A percentile compares a stretch with the other conserved stretches of the same genome.
phyloP scores from a whole-genome alignment of 148 eudicot species.

The Camellia sinensis region DNA sequence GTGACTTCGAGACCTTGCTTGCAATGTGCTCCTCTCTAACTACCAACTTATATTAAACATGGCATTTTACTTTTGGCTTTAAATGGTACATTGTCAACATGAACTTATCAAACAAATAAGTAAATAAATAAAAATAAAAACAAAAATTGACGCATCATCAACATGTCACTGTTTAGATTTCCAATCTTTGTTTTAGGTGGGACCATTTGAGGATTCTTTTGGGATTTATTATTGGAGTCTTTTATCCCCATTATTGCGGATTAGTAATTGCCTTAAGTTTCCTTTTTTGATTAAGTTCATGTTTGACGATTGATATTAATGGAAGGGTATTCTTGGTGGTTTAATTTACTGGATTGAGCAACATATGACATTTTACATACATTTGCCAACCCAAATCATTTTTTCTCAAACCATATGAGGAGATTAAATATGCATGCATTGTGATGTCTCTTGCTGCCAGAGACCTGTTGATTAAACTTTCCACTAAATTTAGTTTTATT shows the following conservation, averaged over 20 bases:
- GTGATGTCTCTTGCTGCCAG: too few relatives aligned
- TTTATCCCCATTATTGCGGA: neutral
- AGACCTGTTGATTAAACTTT: neutral
- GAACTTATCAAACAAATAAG: neutral
- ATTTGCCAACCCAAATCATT: too few relatives aligned
- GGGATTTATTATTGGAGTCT: neutral
- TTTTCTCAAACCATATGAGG: too few relatives aligned
- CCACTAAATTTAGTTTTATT: neutral
- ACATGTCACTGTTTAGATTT: neutral
- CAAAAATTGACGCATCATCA: neutral
- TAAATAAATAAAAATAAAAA: neutral
- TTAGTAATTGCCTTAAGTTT: neutral
- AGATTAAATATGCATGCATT: too few relatives aligned
- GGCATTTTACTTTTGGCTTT: neutral
- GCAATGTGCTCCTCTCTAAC: neutral
- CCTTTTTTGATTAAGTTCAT: neutral
- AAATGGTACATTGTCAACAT: neutral
- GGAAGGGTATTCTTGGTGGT: neutral
- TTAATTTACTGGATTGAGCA: too few relatives aligned
- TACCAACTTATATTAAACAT: neutral
- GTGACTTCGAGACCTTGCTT: neutral
- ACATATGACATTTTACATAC: too few relatives aligned
- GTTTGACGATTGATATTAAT: neutral
- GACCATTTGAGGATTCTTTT: neutral
- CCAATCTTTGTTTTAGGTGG: neutral